Percentiles rank a stretch among this genome's conserved stretches.
Evolutionary conservation across 169 alveolate species (phyloP).

Genomic region (Eimeria mitis): DNA sequence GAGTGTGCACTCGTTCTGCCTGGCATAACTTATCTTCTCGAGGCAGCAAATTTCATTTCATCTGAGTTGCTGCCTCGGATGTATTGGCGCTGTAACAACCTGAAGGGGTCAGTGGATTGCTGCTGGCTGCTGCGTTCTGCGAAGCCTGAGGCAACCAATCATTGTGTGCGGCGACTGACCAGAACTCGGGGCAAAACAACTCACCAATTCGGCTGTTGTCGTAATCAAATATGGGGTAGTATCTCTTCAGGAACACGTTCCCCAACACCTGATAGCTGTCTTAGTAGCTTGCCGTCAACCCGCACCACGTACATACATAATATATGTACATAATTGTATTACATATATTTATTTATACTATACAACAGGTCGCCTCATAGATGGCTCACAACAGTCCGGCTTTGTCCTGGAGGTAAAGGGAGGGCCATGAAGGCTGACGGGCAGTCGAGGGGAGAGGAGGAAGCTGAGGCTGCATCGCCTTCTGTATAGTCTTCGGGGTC

Average conservation of each 20-base stretch:
- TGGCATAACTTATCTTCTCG: no score
- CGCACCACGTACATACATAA: background rate
- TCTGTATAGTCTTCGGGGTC: conserved; percentile 13
- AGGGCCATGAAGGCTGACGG: conserved; percentile 18
- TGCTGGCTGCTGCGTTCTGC: conserved; percentile 6
- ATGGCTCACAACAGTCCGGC: conserved; percentile 31
- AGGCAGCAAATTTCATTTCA: no score
- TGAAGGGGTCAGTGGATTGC: background rate
- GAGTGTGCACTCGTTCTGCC: no score
- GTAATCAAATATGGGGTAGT: conserved; percentile 34
- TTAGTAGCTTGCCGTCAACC: background rate
- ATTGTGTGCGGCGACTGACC: background rate
- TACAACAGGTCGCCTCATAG: background rate
- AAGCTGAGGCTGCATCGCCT: background rate
- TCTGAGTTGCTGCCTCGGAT: no score
- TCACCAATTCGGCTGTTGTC: conserved; percentile 38
- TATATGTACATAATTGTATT: no score
- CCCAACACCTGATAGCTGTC: conserved; percentile 25
- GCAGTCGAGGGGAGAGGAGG: conserved; percentile 9
- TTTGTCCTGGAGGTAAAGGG: conserved; percentile 54
- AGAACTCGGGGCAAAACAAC: background rate
- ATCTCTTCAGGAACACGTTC: conserved; percentile 4
- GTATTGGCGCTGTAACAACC: background rate
- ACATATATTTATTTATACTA: background rate
- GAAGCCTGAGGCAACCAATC: background rate